phyloP scores from a whole-genome alignment of 345 rosid species.

The Linum tenue region DNA sequence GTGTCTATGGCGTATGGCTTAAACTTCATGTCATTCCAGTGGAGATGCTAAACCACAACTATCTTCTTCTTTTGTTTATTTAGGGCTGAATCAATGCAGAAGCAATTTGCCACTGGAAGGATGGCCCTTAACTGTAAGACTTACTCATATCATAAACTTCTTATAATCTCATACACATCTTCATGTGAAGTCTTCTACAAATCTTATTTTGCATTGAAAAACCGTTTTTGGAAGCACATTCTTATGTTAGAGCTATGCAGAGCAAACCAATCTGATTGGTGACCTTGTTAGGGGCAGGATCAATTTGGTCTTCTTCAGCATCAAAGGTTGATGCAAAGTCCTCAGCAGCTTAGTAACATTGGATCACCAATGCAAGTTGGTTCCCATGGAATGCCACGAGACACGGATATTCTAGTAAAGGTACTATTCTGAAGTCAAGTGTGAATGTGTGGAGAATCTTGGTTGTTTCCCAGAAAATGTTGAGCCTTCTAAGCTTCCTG shows the following conservation, averaged over 20 bases:
- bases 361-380: constrained; percentile 31
- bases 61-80: constrained; percentile 2
- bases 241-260: not conserved
- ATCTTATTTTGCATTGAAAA: not conserved
- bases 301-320: constrained; percentile 44
- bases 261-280: constrained; percentile 1
- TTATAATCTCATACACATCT: not conserved
- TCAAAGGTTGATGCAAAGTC: constrained; percentile 37
- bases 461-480: not conserved
- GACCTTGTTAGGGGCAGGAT: constrained; percentile 37
- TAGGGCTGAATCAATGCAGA: constrained; percentile 47
- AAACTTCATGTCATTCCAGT: not conserved
- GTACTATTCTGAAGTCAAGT: constrained; percentile 17
- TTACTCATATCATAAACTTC: not conserved
- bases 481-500: constrained; percentile 7
- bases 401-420: constrained; percentile 37
- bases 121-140: constrained; percentile 58
- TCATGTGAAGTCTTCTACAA: not conserved
- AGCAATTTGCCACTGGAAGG: constrained; percentile 54
- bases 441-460: not conserved
- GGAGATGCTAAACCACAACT: not conserved
- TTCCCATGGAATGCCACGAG: constrained; percentile 30
- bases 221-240: not conserved
- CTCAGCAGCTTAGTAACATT: constrained; percentile 36
- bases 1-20: not conserved